Evolutionary conservation across 192 early-diverging fungal species (phyloP).

Genomic region (Backusella parvicylindrica): DNA sequence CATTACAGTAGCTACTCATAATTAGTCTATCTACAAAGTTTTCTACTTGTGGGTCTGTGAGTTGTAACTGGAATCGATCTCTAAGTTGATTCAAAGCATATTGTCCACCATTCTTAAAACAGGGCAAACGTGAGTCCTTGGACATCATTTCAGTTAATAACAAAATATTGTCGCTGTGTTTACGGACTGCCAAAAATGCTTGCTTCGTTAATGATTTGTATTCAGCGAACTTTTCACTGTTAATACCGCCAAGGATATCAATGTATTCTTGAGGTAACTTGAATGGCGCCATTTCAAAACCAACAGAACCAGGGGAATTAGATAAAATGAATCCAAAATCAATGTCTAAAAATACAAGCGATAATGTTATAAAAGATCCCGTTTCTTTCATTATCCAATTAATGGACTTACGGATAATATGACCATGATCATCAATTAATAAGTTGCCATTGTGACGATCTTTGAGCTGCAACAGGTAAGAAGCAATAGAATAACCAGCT

Average conservation of each 20-base stretch:
- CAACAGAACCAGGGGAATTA: constrained; percentile 95
- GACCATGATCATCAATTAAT: constrained; percentile 78
- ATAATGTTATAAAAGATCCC: not conserved
- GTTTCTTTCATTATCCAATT: not conserved
- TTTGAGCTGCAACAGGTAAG: constrained; percentile 90
- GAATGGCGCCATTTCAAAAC: constrained; percentile 97
- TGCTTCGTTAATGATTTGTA: constrained; percentile 78
- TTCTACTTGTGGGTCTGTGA: constrained; percentile 84
- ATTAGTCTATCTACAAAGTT: constrained; percentile 86
- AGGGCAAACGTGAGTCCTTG: constrained; percentile 69
- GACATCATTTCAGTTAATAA: constrained; percentile 94
- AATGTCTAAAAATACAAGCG: constrained; percentile 59
- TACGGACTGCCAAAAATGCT: constrained; percentile 84
- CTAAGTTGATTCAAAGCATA: constrained; percentile 68
- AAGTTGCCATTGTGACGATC: constrained; percentile 98
- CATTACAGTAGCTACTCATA: constrained; percentile 83
- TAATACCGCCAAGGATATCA: constrained; percentile 89
- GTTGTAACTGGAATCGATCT: constrained; percentile 79
- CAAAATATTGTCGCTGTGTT: constrained; percentile 83
- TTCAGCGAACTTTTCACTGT: constrained; percentile 79
- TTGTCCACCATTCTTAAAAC: constrained; percentile 55
- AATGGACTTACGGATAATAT: constrained; percentile 53
- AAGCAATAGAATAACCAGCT: constrained; percentile 89
- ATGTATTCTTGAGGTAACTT: constrained; percentile 96
- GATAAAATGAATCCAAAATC: constrained; percentile 99